These are phyloP conservation scores for Pichia scutulata DNA, from an alignment of 805 yeast genomes.

Conservation along the genomic window DNA sequence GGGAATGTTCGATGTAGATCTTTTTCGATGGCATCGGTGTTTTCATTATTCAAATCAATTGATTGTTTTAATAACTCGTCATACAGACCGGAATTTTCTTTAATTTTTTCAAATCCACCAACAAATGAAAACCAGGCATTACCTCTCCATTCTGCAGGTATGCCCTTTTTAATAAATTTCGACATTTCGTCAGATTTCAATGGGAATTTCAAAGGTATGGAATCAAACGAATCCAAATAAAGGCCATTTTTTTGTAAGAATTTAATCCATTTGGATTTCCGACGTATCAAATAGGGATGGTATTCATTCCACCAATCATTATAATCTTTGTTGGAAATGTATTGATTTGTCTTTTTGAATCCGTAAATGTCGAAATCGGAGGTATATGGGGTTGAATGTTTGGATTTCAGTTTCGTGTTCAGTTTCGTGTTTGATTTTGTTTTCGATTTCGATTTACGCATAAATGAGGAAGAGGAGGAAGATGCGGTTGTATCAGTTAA, in stretches of 20 bases:
- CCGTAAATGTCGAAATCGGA: constrained; percentile 72
- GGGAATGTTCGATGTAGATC: constrained; percentile 94
- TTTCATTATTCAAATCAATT: constrained; percentile 40
- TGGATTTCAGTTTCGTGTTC: neutral
- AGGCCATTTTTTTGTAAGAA: constrained; percentile 66
- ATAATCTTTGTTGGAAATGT: constrained; percentile 47
- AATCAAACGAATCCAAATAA: constrained; percentile 31
- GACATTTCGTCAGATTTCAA: constrained; percentile 71
- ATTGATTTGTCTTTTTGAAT: constrained; percentile 59
- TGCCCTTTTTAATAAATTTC: constrained; percentile 80
- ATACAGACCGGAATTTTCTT: constrained; percentile 67
- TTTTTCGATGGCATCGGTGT: constrained; percentile 88
- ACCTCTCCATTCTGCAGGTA: constrained; percentile 97
- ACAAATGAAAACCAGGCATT: constrained; percentile 95
- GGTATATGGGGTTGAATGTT: neutral
- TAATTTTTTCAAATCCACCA: constrained; percentile 56
- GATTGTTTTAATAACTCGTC: constrained; percentile 59
- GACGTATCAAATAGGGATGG: constrained; percentile 49
- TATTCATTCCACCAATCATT: constrained; percentile 72
- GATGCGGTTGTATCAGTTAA: neutral
- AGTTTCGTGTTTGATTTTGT: neutral
- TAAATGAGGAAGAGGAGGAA: neutral
- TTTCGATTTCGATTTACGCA: neutral
- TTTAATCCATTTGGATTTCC: constrained; percentile 71
- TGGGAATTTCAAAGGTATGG: constrained; percentile 60